A percentile compares a stretch with the other conserved stretches of the same genome.
Conservation (phyloP, 1,284 basidiomycete genomes). For the Sanghuangporus baumii region DNA sequence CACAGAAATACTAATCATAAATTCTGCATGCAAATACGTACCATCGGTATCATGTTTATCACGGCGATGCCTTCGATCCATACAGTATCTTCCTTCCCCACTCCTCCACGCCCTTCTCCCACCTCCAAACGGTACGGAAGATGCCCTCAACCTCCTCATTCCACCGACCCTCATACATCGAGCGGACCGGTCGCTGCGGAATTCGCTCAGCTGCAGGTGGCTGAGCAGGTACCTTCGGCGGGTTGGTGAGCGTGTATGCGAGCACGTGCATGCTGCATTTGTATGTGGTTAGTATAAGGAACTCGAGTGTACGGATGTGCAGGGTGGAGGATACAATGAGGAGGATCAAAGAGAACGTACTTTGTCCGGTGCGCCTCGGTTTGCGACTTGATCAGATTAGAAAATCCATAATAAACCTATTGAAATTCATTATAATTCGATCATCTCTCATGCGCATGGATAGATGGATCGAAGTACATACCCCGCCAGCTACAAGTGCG, state of each 20-base stretch:
- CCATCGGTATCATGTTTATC: neutral
- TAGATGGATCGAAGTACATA: slow-evolving; percentile 1
- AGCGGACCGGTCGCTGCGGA: slow-evolving; percentile 6
- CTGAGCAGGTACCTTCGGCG: slow-evolving; percentile 7
- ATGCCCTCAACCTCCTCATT: slow-evolving; percentile 13
- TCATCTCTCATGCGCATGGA: neutral
- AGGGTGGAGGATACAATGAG: neutral
- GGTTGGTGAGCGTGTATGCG: slow-evolving; percentile 2
- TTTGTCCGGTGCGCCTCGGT: slow-evolving; percentile 10
- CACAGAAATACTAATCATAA: too few species aligned
- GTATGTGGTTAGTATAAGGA: neutral
- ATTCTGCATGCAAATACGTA: neutral
- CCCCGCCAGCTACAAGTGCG: slow-evolving; percentile 19
- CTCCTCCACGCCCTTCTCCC: slow-evolving; percentile 7
- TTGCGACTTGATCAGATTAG: slow-evolving; percentile 15
- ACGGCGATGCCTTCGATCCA: neutral
- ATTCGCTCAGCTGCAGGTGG: slow-evolving; percentile 11
- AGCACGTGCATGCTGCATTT: slow-evolving; percentile 9
- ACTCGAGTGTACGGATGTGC: neutral
- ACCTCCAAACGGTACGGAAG: slow-evolving; percentile 1
- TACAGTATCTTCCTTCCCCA: slow-evolving; percentile 12
- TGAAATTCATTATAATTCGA: neutral
- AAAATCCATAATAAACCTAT: slow-evolving; percentile 18
- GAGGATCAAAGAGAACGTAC: neutral
- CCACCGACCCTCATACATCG: slow-evolving; percentile 12